Evolutionary conservation across 2,329 filamentous ascomycete genomes (phyloP), one percentile per base, ranked within the genome.

Genomic region (Neonectria magnoliae): DNA sequence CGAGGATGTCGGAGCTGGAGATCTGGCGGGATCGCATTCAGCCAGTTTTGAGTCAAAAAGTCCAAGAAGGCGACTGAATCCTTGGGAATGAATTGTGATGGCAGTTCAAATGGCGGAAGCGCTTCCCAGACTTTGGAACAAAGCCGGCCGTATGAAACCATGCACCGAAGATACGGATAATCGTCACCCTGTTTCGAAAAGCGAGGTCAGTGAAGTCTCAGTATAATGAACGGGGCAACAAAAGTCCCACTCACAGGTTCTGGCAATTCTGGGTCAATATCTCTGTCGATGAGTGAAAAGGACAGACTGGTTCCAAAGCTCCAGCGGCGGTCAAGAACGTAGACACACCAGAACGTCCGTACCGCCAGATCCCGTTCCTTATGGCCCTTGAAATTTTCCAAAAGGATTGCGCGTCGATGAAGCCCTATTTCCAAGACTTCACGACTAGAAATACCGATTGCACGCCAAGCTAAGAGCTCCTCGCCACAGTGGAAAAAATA

Each of bases 221-320:
- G 8, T 44, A 2, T 38, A 10, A 5, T 11, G 5, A 3, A 20
- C 2, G n/a, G 5, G 11, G 10, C 18, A 11, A 11, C 5, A 4
- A 9, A 42, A 18, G 41, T 44, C 0, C 2, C 8, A 65, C 74
- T 65, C 64, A 76, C 82, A 1, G 81, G 81, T 56, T 84, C 79
- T 0, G 82, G 82, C 2, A 85, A 67, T 38, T 81, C 79, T 0
- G 82, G 81, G 54, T 86, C 84, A 64, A 86, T 82, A 52, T 85
- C 84, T 1, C 79, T 78, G 56, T 85, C 83, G 13, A 82, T 77
- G 10, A 86, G 76, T 0, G 80, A 80, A 67, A 85, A 85, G 0
- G 83, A 83, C n/a, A 85, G 68, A 8, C 83, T 83, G 0, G 83
- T 85, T 2, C 83, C 83, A 33, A 86, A 84, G 10, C 82, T 84